Evolutionary conservation across 495 filamentous ascomycete species (phyloP).

Genomic region (Penicillium bialowiezense): DNA sequence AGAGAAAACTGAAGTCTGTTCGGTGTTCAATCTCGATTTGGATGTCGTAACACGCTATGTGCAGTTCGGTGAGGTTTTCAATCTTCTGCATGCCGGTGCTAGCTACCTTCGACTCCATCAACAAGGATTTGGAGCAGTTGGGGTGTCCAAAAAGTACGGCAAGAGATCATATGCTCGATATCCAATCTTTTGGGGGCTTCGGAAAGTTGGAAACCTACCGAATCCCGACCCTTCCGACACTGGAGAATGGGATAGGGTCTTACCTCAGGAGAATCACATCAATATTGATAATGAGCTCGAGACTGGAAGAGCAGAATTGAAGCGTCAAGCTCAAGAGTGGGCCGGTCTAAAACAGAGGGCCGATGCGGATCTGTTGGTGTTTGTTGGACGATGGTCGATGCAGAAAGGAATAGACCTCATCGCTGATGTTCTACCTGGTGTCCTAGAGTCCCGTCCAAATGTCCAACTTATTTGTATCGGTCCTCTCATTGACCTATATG

Average conservation of each 20-base stretch:
- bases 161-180: constrained; percentile 72
- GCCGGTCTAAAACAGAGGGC: constrained; percentile 64
- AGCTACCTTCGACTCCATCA: constrained; percentile 75
- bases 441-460: constrained; percentile 64
- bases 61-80: constrained; percentile 67
- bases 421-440: constrained; percentile 69
- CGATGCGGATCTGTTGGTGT: constrained; percentile 70
- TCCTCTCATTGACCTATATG: constrained; percentile 75
- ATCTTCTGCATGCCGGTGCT: constrained; percentile 69
- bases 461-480: constrained; percentile 71
- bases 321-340: constrained; percentile 74
- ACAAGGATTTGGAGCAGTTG: constrained; percentile 71
- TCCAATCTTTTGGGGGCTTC: constrained; percentile 74
- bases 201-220: constrained; percentile 66
- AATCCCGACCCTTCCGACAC: constrained; percentile 77
- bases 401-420: constrained; percentile 79
- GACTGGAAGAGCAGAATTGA: constrained; percentile 51
- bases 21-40: constrained; percentile 61
- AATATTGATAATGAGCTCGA: constrained; percentile 59
- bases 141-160: constrained; percentile 73
- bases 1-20: constrained; percentile 66
- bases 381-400: constrained; percentile 76
- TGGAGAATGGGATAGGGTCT: constrained; percentile 60
- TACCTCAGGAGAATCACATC: constrained; percentile 51
- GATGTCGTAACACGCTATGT: constrained; percentile 43